These are phyloP conservation scores for Sanguinoderma infundibulare DNA, from an alignment of 1,284 basidiomycete genomes.

Conservation along the genomic window DNA sequence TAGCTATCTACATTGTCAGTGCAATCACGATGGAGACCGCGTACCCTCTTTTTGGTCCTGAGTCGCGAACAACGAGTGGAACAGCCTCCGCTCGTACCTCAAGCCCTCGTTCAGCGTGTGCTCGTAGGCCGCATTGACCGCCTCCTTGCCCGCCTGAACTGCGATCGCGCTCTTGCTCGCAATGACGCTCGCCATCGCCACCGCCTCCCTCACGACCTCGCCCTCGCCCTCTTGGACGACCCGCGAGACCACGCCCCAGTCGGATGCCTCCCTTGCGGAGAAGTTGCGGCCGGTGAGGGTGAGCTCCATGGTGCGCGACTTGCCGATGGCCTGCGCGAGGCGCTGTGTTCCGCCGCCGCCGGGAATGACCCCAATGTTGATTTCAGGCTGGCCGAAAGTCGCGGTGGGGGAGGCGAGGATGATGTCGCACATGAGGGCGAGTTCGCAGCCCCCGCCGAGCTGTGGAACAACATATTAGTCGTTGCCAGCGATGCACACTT, in stretches of 20 bases:
- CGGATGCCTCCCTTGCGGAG: constrained; percentile 82
- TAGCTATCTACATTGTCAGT: too few species aligned
- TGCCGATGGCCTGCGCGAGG: constrained; percentile 87
- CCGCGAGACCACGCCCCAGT: constrained; percentile 85
- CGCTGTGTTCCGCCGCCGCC: constrained; percentile 82
- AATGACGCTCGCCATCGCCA: constrained; percentile 83
- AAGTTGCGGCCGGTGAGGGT: constrained; percentile 88
- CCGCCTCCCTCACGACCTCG: constrained; percentile 87
- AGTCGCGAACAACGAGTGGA: constrained; percentile 94
- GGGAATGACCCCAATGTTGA: constrained; percentile 96
- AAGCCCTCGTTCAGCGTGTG: constrained; percentile 84
- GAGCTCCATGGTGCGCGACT: constrained; percentile 96
- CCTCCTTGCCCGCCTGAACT: constrained; percentile 93
- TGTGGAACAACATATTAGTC: constrained; percentile 29
- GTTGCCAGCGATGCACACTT: too few species aligned
- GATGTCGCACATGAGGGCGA: constrained; percentile 97
- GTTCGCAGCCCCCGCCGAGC: constrained; percentile 97
- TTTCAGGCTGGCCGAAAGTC: constrained; percentile 96
- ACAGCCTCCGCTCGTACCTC: constrained; percentile 87
- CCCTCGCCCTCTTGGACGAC: constrained; percentile 81
- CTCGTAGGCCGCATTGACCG: constrained; percentile 92
- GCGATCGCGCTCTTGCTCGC: constrained; percentile 87
- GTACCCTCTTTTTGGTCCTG: constrained; percentile 96
- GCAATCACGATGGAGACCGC: constrained; percentile 34
- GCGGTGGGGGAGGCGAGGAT: constrained; percentile 94